A percentile compares a stretch with the other conserved stretches of the same genome.
Conservation (phyloP, 2,329 filamentous ascomycete genomes). For the Juglanconis juglandina region DNA sequence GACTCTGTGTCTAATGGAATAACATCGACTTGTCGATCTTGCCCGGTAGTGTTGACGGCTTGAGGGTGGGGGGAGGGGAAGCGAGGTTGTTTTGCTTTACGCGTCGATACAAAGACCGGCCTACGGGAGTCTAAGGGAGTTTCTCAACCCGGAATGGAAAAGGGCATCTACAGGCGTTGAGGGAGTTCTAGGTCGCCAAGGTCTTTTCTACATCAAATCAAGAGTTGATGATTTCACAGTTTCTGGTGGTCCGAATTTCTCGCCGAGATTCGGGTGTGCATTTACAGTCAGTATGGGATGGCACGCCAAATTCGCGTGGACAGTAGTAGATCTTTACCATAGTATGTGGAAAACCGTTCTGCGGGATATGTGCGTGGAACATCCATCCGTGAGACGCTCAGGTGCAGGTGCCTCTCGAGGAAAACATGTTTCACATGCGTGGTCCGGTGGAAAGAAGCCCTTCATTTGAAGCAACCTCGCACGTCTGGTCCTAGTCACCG, state of each 20-base stretch:
- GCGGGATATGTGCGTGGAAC: no score
- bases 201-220: not conserved
- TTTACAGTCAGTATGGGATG: no score
- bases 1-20: constrained; percentile 56
- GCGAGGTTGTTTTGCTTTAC: not conserved
- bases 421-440: no score
- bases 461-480: no score
- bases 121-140: constrained; percentile 3
- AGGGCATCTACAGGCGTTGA: constrained; percentile 17
- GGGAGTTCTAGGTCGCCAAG: constrained; percentile 8
- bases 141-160: constrained; percentile 6
- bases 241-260: not conserved
- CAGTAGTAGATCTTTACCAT: no score
- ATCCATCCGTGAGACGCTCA: no score
- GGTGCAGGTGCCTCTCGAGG: no score
- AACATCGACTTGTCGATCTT: not conserved
- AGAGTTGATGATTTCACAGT: not conserved
- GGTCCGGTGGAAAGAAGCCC: no score
- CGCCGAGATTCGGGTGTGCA: no score
- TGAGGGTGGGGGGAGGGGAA: not conserved
- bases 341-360: no score
- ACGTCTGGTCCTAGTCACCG: no score
- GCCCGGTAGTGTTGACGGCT: not conserved
- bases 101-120: not conserved
- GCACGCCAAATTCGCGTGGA: no score